Percentiles rank a stretch among this genome's conserved stretches.
Evolutionary conservation across 345 rosid genomes (phyloP).

Genomic region (Lepidium sativum): DNA sequence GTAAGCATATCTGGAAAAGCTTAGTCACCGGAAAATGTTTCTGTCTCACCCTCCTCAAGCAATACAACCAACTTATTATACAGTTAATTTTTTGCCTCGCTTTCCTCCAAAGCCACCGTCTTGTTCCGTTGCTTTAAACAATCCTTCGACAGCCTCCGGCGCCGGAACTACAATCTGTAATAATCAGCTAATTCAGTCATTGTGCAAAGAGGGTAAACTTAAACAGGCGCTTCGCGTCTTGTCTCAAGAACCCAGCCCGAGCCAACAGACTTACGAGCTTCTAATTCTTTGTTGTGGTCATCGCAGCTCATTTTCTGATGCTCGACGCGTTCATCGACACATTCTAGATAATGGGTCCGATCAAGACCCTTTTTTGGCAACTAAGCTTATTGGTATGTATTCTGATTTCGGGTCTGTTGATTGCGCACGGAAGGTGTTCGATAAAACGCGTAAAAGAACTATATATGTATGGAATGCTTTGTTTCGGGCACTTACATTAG

Average conservation of each 20-base stretch:
- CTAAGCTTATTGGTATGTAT: conserved; percentile 75
- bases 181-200: conserved; percentile 50
- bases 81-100: conserved; percentile 25
- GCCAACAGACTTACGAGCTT: conserved; percentile 81
- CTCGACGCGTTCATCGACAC: conserved; percentile 51
- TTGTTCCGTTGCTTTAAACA: conserved; percentile 31
- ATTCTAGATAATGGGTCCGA: conserved; percentile 61
- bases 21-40: conserved; percentile 43
- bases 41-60: conserved; percentile 40
- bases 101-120: conserved; percentile 23
- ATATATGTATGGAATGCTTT: conserved; percentile 82
- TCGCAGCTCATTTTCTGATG: conserved; percentile 52
- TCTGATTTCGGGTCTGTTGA: conserved; percentile 43
- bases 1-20: neutral
- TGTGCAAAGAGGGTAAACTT: conserved; percentile 65
- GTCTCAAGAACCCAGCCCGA: conserved; percentile 44
- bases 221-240: conserved; percentile 68
- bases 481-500: conserved; percentile 68
- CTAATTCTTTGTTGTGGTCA: conserved; percentile 60
- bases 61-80: conserved; percentile 22
- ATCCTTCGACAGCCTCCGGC: conserved; percentile 19
- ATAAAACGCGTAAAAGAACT: conserved; percentile 64
- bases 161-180: conserved; percentile 23
- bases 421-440: conserved; percentile 73
- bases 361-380: conserved; percentile 88